These are phyloP conservation scores for Blastocystis sp. DNA, from an alignment of 352 stramenopile genomes.

Conservation along the genomic window DNA sequence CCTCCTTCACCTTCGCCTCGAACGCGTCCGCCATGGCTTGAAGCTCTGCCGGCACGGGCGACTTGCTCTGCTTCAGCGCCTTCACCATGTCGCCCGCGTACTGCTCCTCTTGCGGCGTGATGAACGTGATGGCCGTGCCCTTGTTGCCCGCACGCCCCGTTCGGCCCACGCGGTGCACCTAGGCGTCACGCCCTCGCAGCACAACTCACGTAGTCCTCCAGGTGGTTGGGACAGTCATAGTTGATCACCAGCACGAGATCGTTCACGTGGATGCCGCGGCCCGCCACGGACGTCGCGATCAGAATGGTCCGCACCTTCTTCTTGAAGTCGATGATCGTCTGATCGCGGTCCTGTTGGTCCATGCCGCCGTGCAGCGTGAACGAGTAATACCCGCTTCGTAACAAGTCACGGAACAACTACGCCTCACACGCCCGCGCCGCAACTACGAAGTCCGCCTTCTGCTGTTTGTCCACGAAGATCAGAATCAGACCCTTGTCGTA, in stretches of 20 bases:
- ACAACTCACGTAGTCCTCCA: conserved; percentile 91
- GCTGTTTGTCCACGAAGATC: conserved; percentile 98
- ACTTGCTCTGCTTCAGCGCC: conserved; percentile 82
- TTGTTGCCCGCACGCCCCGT: conserved; percentile 90
- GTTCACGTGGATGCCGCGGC: conserved; percentile 94
- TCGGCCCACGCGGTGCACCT: conserved; percentile 90
- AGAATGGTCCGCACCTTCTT: conserved; percentile 82
- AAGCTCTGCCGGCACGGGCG: conserved; percentile 82
- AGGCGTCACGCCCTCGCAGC: background rate
- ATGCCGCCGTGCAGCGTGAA: conserved; percentile 96
- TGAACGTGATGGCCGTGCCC: conserved; percentile 97
- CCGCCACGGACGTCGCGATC: conserved; percentile 89
- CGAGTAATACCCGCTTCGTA: conserved; percentile 82
- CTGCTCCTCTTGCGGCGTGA: conserved; percentile 91
- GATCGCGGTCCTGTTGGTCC: conserved; percentile 97
- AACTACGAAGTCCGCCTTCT: conserved; percentile 73
- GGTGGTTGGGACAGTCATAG: conserved; percentile 96
- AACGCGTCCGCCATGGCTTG: conserved; percentile 86
- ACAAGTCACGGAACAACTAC: conserved; percentile 67
- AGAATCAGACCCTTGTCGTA: conserved; percentile 95
- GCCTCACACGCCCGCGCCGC: background rate
- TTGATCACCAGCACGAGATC: conserved; percentile 97
- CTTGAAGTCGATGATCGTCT: conserved; percentile 98
- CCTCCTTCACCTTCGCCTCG: conserved; percentile 89
- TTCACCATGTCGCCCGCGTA: conserved; percentile 94